Evolutionary conservation across 495 filamentous ascomycete genomes (phyloP).

Genomic region (Penicillium dipodomyicola): DNA sequence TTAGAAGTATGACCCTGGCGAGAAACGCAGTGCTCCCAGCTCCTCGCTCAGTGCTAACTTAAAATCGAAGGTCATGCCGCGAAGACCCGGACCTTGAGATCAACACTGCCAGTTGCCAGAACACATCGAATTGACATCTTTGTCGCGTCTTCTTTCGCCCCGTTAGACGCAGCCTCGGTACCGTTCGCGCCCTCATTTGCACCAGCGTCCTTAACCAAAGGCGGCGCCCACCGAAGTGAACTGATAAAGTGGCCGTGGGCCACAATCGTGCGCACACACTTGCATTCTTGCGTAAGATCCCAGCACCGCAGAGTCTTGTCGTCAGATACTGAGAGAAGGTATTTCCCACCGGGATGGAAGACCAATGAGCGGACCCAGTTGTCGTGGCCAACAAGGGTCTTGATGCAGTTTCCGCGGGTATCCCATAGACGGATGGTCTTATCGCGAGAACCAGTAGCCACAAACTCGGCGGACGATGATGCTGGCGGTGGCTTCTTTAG

Average conservation of each 20-base stretch:
- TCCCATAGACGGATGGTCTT: constrained; percentile 94
- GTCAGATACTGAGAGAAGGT: constrained; percentile 78
- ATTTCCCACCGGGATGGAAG: constrained; percentile 94
- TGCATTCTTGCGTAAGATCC: constrained; percentile 89
- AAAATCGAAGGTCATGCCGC: constrained; percentile 34
- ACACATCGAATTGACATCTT: constrained; percentile 56
- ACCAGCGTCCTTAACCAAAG: constrained; percentile 51
- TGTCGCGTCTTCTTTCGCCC: constrained; percentile 22
- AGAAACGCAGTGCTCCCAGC: constrained; percentile 11
- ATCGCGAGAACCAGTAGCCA: constrained; percentile 87
- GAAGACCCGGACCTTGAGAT: constrained; percentile 61
- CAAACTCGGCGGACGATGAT: constrained; percentile 77
- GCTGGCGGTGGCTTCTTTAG: constrained; percentile 70
- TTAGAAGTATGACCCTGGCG: constrained; percentile 8
- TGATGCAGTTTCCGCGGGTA: constrained; percentile 77
- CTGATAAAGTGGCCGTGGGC: constrained; percentile 85
- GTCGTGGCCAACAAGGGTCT: constrained; percentile 86
- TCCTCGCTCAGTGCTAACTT: background rate
- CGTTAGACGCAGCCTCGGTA: constrained; percentile 15
- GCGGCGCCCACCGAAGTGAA: constrained; percentile 89
- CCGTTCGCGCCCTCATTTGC: constrained; percentile 45
- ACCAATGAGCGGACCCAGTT: constrained; percentile 90
- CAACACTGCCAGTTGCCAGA: constrained; percentile 63
- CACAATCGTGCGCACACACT: constrained; percentile 78
- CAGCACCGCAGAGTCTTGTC: constrained; percentile 94